A percentile compares a stretch with the other conserved stretches of the same genome.
These are phyloP conservation scores for Oxyria digyna DNA, from an alignment of 148 eudicot genomes.

Conservation along the genomic window DNA sequence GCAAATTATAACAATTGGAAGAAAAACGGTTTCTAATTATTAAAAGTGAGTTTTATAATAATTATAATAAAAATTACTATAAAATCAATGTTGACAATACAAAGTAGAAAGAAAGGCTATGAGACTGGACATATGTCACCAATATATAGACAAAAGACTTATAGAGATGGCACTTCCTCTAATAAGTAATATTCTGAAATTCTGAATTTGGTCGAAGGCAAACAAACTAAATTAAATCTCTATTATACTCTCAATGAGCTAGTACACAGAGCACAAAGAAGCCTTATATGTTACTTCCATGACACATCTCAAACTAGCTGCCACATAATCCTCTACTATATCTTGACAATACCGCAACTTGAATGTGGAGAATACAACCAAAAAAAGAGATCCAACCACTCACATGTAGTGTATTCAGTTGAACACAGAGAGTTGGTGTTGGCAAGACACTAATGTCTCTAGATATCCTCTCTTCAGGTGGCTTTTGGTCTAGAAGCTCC, in stretches of 20 bases:
- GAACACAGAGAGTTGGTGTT: conserved; percentile 78
- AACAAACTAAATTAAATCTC: no score
- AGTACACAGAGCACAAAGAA: no score
- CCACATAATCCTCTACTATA: background rate
- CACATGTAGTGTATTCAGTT: conserved; percentile 85
- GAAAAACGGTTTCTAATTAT: background rate
- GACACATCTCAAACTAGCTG: background rate
- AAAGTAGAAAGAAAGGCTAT: background rate
- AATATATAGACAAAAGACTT: background rate
- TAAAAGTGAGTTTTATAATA: background rate
- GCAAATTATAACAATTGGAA: background rate
- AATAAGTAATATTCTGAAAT: background rate
- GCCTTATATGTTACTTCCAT: background rate
- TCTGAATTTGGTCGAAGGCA: background rate
- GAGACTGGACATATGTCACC: background rate
- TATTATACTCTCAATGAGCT: no score
- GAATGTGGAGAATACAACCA: background rate
- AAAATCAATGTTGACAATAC: background rate
- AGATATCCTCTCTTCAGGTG: conserved; percentile 69
- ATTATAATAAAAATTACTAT: background rate
- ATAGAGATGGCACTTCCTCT: no score
- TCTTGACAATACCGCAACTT: background rate
- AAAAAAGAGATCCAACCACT: conserved; percentile 21
- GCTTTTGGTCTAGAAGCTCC: conserved; percentile 62
- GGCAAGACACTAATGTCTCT: conserved; percentile 62